These are phyloP conservation scores for Fusarium nelsonii DNA, from an alignment of 2,329 filamentous ascomycete genomes.

Conservation along the genomic window DNA sequence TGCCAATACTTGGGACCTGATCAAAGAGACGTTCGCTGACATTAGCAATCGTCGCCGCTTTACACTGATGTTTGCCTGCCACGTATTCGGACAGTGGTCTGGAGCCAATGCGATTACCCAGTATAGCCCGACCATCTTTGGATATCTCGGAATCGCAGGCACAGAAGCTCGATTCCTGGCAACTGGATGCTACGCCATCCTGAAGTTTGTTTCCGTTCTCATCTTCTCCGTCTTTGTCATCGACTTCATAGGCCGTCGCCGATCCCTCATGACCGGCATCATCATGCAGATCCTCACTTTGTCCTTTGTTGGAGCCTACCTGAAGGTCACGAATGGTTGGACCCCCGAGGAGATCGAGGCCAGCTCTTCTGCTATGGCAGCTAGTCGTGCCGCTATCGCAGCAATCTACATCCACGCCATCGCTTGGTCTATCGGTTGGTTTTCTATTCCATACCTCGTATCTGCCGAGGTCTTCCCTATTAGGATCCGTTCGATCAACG, in stretches of 20 bases:
- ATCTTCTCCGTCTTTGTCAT: slow-evolving; percentile 49
- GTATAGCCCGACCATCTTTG: slow-evolving; percentile 49
- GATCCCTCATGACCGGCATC: slow-evolving; percentile 53
- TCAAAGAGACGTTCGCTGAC: slow-evolving; percentile 52
- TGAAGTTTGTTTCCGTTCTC: slow-evolving; percentile 49
- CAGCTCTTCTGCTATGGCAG: slow-evolving; percentile 44
- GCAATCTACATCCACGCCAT: slow-evolving; percentile 59
- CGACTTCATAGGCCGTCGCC: slow-evolving; percentile 49
- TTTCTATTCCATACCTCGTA: slow-evolving; percentile 60
- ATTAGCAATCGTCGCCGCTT: slow-evolving; percentile 48
- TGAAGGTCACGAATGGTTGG: slow-evolving; percentile 48
- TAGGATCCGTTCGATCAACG: slow-evolving; percentile 56
- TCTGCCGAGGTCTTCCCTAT: slow-evolving; percentile 60
- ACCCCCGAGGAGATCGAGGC: slow-evolving; percentile 29
- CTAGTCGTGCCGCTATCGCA: slow-evolving; percentile 56
- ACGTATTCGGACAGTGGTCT: slow-evolving; percentile 48
- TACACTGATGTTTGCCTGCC: slow-evolving; percentile 49
- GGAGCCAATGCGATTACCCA: slow-evolving; percentile 51
- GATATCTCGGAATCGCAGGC: slow-evolving; percentile 46
- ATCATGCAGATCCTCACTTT: slow-evolving; percentile 50
- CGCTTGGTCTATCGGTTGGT: slow-evolving; percentile 62
- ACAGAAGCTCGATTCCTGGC: slow-evolving; percentile 46
- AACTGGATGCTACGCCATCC: slow-evolving; percentile 45
- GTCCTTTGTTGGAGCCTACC: slow-evolving; percentile 49
- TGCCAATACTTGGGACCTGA: slow-evolving; percentile 48